These are phyloP conservation scores for Helotiales sp. DNA, from an alignment of 2,329 filamentous ascomycete genomes.

Conservation along the genomic window DNA sequence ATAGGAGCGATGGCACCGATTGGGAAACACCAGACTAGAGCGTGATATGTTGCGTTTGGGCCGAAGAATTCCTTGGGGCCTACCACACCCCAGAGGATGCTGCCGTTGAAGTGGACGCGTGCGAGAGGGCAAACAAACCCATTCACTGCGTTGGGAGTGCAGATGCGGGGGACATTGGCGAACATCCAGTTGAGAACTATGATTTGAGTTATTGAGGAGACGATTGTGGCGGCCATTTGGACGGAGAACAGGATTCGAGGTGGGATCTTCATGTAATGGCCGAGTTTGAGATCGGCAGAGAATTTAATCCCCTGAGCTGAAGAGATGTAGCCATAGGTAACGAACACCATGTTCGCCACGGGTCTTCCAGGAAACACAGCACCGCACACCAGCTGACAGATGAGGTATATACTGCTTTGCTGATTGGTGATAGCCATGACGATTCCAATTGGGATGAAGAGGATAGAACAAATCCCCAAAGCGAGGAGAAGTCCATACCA, in stretches of 20 bases:
- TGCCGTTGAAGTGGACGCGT: slow-evolving; percentile 87
- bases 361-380: slow-evolving; percentile 82
- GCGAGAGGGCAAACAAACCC: slow-evolving; percentile 89
- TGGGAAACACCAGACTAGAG: slow-evolving; percentile 81
- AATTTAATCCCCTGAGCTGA: slow-evolving; percentile 91
- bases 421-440: slow-evolving; percentile 94
- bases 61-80: slow-evolving; percentile 85
- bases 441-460: slow-evolving; percentile 90
- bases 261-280: slow-evolving; percentile 87
- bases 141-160: slow-evolving; percentile 79
- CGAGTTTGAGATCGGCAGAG: slow-evolving; percentile 83
- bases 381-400: slow-evolving; percentile 85
- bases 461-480: slow-evolving; percentile 75
- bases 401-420: slow-evolving; percentile 83
- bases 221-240: slow-evolving; percentile 75
- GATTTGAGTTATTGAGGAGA: slow-evolving; percentile 82
- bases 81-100: slow-evolving; percentile 87
- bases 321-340: slow-evolving; percentile 89
- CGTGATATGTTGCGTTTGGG: slow-evolving; percentile 72
- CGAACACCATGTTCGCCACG: slow-evolving; percentile 92
- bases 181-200: slow-evolving; percentile 92
- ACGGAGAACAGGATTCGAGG: slow-evolving; percentile 79
- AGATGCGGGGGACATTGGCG: slow-evolving; percentile 74
- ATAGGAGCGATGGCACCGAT: slow-evolving; percentile 77
- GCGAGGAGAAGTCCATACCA: slow-evolving; percentile 87